Evolutionary conservation across 768 basidiomycete genomes (phyloP).

Genomic region (Psilocybe tampanensis): DNA sequence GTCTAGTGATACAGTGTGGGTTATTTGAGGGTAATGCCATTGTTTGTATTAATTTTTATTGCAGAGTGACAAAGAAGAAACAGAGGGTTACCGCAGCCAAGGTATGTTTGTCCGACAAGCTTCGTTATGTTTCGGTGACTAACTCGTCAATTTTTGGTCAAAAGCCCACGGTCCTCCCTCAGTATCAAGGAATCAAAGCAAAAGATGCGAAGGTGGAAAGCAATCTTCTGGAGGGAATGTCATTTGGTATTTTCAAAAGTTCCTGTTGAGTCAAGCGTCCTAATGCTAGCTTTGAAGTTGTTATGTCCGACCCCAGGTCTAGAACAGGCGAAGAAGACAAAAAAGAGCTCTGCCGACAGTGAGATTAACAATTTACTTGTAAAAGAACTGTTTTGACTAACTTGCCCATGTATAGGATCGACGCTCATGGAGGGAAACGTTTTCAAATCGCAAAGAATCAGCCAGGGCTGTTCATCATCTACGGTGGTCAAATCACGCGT

Average conservation of each 20-base stretch:
- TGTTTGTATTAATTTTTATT: background rate
- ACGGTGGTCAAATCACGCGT: slow-evolving; percentile 74
- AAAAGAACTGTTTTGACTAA: background rate
- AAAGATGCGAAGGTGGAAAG: slow-evolving; percentile 61
- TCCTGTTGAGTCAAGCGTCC: background rate
- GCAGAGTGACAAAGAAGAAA: slow-evolving; percentile 55
- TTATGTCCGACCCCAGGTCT: slow-evolving; percentile 75
- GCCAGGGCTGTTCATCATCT: slow-evolving; percentile 58
- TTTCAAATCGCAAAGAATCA: slow-evolving; percentile 63
- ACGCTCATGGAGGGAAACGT: slow-evolving; percentile 67
- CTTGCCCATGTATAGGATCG: slow-evolving; percentile 53
- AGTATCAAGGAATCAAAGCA: slow-evolving; percentile 66
- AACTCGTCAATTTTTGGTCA: background rate
- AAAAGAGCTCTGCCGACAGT: slow-evolving; percentile 70
- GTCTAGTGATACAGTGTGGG: slow-evolving; percentile 58
- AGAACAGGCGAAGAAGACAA: slow-evolving; percentile 69
- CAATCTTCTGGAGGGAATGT: slow-evolving; percentile 71
- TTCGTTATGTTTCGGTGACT: background rate
- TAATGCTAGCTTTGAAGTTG: slow-evolving; percentile 47
- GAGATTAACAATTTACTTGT: background rate
- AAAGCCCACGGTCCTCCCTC: slow-evolving; percentile 63
- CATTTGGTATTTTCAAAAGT: slow-evolving; percentile 58
- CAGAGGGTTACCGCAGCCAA: slow-evolving; percentile 55
- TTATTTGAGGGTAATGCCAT: background rate
- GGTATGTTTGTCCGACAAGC: slow-evolving; percentile 31